Percentiles rank a stretch among this genome's conserved stretches.
Conservation (phyloP, 108 stramenopile genomes). For the Chaetoceros tenuissimus region DNA sequence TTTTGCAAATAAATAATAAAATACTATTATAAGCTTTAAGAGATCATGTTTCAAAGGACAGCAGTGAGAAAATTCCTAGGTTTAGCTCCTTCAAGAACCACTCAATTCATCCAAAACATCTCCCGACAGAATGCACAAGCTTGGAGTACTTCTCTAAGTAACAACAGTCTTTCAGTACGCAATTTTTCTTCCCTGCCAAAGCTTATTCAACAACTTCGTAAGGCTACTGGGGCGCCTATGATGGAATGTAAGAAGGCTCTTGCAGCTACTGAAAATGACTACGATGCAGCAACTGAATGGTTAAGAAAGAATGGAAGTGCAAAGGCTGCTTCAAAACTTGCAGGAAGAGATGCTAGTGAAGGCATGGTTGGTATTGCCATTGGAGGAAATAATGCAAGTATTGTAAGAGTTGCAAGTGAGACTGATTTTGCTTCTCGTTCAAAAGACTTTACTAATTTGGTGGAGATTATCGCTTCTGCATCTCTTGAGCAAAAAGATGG, state of each 20-base stretch:
- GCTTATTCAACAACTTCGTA: slow-evolving; percentile 49
- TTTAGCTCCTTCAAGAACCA: too few species aligned
- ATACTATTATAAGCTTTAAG: too few species aligned
- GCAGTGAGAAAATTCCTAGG: too few species aligned
- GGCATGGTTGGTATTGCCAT: slow-evolving; percentile 52
- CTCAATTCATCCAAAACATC: too few species aligned
- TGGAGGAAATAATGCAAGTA: slow-evolving; percentile 40
- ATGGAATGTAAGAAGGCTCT: slow-evolving; percentile 83
- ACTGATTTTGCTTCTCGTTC: slow-evolving; percentile 73
- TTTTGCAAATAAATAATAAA: too few species aligned
- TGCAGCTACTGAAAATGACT: slow-evolving; percentile 34
- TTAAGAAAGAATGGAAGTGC: slow-evolving; percentile 69
- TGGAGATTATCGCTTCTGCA: slow-evolving; percentile 50
- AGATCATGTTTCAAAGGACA: too few species aligned
- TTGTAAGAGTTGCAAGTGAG: slow-evolving; percentile 66
- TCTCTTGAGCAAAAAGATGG: slow-evolving; percentile 13
- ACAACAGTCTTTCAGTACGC: too few species aligned
- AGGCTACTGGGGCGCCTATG: slow-evolving; percentile 68
- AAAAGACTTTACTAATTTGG: slow-evolving; percentile 50
- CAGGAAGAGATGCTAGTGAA: slow-evolving; percentile 54
- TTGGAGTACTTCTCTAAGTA: too few species aligned
- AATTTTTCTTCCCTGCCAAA: not conserved
- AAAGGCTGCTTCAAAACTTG: slow-evolving; percentile 61
- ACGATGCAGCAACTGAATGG: slow-evolving; percentile 61
- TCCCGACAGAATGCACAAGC: too few species aligned